Base-by-base conservation (phyloP, 306 rosid species). In the Luffa acutangula region DNA sequence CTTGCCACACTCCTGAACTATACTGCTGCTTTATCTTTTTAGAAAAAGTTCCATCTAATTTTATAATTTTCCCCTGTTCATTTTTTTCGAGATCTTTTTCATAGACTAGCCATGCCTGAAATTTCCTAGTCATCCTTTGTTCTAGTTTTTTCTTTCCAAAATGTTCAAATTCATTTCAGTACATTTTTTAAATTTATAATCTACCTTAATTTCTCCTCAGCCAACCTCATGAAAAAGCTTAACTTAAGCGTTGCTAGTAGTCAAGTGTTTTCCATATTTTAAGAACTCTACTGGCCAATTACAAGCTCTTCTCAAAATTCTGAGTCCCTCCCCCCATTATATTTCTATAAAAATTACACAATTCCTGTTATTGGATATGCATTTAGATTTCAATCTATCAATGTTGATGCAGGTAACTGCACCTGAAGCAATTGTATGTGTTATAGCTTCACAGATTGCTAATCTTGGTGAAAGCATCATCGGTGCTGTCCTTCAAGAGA, bases 391-490 rank as follows among this genome's bases (percentile, higher is more conserved):
- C 81, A n/a, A n/a, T 54, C 46, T 34, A 33, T 83, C 48, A 75
- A 64, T 17, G 76, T 76, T 46, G 81, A 25, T 88, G 81, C 94
- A 93, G 99, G 79, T 93, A 64, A 76, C 81, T 78, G 78, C 81
- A 62, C 82, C 87, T 82, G 98, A 88, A 85, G 94, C 90, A 25
- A 58, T 88, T 76, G 88, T 96, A 81, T 96, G 99, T 42, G 80
- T 93, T 45, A n/a, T 96, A 83, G 98, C 99, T 77, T 83, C 99
- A 46, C 99, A 96, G 86, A 83, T 96, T 83, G 99, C 98, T 78
- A 96, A 96, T 86, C 82, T 96, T 80, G 98, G 99, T 7, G 98
- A 96, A 86, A 96, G 99, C 89, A 75, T 96, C 80, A 96, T 96
- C 71, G 99, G 99, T 83, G 98, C 99, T 78, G 80, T 87, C 20